Percentiles rank a stretch among this genome's conserved stretches.
These are phyloP conservation scores for Phialophora verrucosa DNA, from an alignment of 2,329 filamentous ascomycete genomes.

Conservation along the genomic window DNA sequence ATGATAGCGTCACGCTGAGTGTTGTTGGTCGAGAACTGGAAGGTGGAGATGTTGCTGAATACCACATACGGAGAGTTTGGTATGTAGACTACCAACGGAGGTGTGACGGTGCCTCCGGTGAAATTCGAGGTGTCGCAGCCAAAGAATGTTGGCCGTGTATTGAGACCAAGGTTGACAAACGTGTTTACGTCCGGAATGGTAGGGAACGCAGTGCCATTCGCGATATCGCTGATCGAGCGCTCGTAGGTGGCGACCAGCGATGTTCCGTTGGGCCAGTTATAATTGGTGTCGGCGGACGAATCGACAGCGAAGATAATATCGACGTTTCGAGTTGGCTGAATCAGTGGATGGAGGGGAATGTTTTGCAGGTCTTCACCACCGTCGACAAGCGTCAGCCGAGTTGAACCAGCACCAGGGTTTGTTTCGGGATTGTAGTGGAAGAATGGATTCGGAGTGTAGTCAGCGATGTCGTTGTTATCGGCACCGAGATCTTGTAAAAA, in stretches of 20 bases:
- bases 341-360: constrained; percentile 76
- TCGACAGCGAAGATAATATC: constrained; percentile 85
- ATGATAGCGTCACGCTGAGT: constrained; percentile 78
- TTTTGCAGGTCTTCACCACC: constrained; percentile 80
- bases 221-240: constrained; percentile 64
- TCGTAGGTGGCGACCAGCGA: constrained; percentile 75
- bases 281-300: constrained; percentile 72
- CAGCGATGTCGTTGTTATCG: constrained; percentile 73
- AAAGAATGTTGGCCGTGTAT: constrained; percentile 78
- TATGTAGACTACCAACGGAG: constrained; percentile 84
- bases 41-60: constrained; percentile 71
- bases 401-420: constrained; percentile 62
- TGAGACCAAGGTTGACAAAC: constrained; percentile 77
- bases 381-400: constrained; percentile 73
- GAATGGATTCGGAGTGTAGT: constrained; percentile 78
- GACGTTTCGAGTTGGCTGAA: constrained; percentile 72
- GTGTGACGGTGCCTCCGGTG: constrained; percentile 59
- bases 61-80: constrained; percentile 82
- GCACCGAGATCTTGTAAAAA: constrained; percentile 64
- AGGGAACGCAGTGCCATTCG: constrained; percentile 74
- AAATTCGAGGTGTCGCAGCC: constrained; percentile 73
- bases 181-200: constrained; percentile 74
- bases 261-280: constrained; percentile 78
- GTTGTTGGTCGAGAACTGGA: constrained; percentile 36
- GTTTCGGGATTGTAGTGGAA: constrained; percentile 65